Base-by-base conservation (phyloP, 2,329 filamentous ascomycete species). In the Epichloe uncinata region DNA sequence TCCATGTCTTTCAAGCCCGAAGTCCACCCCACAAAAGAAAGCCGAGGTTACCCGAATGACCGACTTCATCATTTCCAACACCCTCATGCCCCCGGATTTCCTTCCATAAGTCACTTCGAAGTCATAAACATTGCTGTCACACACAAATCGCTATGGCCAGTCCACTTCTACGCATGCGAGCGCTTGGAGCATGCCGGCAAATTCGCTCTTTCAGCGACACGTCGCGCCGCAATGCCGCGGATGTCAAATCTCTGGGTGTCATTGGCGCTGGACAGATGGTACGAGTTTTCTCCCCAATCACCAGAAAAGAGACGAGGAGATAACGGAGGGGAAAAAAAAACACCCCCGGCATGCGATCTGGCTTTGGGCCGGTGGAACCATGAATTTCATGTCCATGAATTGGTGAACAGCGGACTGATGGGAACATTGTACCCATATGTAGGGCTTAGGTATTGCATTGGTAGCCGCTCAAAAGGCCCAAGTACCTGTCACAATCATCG, bases 221-320 rank as follows among this genome's bases (percentile, higher is more conserved):
- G 38, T 68, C 80, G 42, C 70, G 73, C 43, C 73, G 76, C 42
- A 63, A 72, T 59, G 80, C 79, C 53, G 80, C 82, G 50, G 81
- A 90, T 62, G 83, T 98, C 54, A 94, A 90, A 72, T 84, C 79
- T 57, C 72, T 98, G 41, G 93, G 91, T 62, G 91, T 98, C 46
- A 77, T 98, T 62, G 93, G 93, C 57, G 90, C 91, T 48, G 93
- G 93, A 30, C 93, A 97, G 67, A 96, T 97, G 90, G 90, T 95
- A 69, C 62, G 51, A 48, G 34, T 43, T 35, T 26, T 44, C 75
- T 64, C 54, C 38, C 49, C 43, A 38, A 16, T 34, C 48, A 43
- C 45, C 50, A 55, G 48, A 52, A 48, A 37, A 8, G 5, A n/a
- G 16, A 20, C 12, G 20, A 6, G 11, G 30, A 42, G 43, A 45